Conservation (phyloP, 192 early-diverging fungal species). For the Lobosporangium transversale region DNA sequence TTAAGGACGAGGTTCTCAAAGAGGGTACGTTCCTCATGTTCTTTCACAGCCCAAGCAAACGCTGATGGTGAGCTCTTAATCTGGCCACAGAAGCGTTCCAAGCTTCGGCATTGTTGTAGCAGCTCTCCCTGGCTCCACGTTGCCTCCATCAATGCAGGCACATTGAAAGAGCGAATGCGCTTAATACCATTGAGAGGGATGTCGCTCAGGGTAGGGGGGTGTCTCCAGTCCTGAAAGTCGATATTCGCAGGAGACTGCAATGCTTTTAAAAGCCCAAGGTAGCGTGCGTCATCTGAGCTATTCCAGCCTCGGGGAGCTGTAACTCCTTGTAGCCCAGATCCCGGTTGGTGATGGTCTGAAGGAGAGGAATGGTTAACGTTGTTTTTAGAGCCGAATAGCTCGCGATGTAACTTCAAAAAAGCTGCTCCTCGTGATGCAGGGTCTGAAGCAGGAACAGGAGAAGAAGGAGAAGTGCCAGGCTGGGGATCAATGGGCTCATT, state of each 20-base stretch:
- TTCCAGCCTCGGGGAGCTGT: constrained; percentile 15
- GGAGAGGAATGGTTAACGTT: neutral
- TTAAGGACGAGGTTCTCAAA: neutral
- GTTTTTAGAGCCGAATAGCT: neutral
- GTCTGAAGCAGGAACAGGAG: constrained; percentile 10
- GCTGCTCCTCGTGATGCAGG: neutral
- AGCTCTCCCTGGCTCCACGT: constrained; percentile 8
- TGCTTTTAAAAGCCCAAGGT: constrained; percentile 9
- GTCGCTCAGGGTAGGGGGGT: neutral
- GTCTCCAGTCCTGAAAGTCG: constrained; percentile 19
- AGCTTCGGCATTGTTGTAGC: constrained; percentile 18
- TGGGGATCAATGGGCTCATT: too few relatives aligned
- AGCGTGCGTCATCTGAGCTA: constrained; percentile 1
- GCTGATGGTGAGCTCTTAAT: neutral
- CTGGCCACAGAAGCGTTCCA: constrained; percentile 15
- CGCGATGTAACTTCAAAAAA: constrained; percentile 12
- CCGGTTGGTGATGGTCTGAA: neutral
- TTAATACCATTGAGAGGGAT: constrained; percentile 12
- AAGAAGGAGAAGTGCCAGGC: too few relatives aligned
- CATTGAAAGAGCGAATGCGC: constrained; percentile 11
- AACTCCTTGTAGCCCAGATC: constrained; percentile 12
- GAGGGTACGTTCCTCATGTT: constrained; percentile 9
- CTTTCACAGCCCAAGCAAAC: constrained; percentile 29
- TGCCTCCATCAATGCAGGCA: constrained; percentile 8
- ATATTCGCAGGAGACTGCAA: constrained; percentile 5